Percentiles rank a stretch among this genome's conserved stretches.
These are phyloP conservation scores for Magnusiomyces magnusii DNA, from an alignment of 1,139 yeast genomes.

Conservation along the genomic window DNA sequence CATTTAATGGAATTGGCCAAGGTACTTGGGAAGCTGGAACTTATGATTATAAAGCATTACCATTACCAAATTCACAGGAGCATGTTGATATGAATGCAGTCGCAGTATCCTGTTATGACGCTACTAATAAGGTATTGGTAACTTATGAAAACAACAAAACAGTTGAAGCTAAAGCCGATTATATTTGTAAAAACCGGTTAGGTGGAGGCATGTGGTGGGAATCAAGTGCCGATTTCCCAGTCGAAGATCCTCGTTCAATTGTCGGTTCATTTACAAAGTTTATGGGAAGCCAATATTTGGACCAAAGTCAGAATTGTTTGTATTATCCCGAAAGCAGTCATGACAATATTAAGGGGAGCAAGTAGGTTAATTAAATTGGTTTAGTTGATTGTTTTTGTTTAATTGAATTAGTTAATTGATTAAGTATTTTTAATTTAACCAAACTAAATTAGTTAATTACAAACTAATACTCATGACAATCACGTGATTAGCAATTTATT, in stretches of 20 bases:
- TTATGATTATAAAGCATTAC: conserved; percentile 49
- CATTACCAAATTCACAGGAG: conserved; percentile 40
- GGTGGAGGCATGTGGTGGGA: conserved; percentile 98
- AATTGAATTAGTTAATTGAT: too few relatives aligned
- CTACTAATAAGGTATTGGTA: conserved; percentile 38
- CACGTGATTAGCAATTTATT: too few relatives aligned
- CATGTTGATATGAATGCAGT: conserved; percentile 46
- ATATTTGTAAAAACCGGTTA: conserved; percentile 41
- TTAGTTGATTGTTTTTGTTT: too few relatives aligned
- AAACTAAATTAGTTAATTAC: too few relatives aligned
- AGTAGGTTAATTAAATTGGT: too few relatives aligned
- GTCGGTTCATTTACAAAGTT: conserved; percentile 24
- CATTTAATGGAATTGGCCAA: conserved; percentile 45
- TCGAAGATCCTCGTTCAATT: conserved; percentile 23
- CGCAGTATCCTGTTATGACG: conserved; percentile 51
- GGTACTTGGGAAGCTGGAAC: conserved; percentile 49
- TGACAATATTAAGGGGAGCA: conserved; percentile 7
- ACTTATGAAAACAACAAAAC: conserved; percentile 60
- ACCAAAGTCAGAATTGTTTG: conserved; percentile 17
- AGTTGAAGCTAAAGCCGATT: conserved; percentile 52
- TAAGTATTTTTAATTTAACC: not conserved
- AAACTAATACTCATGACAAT: too few relatives aligned
- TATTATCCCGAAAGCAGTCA: conserved; percentile 13
- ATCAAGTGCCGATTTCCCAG: conserved; percentile 58
- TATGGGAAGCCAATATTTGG: conserved; percentile 18